These are phyloP conservation scores for Mrakia frigida DNA, from an alignment of 768 basidiomycete species.

Conservation along the genomic window DNA sequence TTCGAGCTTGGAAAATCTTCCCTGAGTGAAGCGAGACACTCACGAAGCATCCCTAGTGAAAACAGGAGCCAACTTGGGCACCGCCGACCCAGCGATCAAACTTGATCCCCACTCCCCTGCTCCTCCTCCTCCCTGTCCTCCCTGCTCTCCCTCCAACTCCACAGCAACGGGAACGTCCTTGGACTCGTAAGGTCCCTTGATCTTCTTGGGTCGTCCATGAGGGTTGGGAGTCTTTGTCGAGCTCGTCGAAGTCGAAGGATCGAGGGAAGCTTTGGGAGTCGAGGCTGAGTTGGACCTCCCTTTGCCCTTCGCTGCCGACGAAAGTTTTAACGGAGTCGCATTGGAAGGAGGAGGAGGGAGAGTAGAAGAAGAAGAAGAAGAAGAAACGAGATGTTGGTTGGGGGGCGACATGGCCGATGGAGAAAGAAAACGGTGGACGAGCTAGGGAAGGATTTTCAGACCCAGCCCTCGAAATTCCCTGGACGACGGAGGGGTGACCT, in stretches of 20 bases:
- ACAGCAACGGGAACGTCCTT: neutral
- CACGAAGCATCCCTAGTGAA: slow-evolving; percentile 21
- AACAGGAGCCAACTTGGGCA: slow-evolving; percentile 24
- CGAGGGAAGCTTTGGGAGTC: neutral
- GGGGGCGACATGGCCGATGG: neutral
- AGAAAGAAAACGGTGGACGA: neutral
- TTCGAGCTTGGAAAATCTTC: neutral
- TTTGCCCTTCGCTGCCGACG: neutral
- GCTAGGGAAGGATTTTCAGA: neutral
- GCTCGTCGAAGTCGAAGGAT: neutral
- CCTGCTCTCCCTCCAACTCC: neutral
- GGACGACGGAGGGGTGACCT: no score
- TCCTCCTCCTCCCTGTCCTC: neutral
- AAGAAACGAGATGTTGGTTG: neutral
- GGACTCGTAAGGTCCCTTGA: neutral
- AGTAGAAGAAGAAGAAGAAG: neutral
- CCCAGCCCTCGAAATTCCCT: no score
- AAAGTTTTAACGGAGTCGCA: neutral
- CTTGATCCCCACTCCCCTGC: neutral
- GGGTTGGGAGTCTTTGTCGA: neutral
- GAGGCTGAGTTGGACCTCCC: no score
- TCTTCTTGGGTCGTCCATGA: neutral
- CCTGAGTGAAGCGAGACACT: neutral
- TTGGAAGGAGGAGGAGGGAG: neutral
- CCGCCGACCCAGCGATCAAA: slow-evolving; percentile 24